Conservation (phyloP, 2,329 filamentous ascomycete species). For the Fusarium sp. region DNA sequence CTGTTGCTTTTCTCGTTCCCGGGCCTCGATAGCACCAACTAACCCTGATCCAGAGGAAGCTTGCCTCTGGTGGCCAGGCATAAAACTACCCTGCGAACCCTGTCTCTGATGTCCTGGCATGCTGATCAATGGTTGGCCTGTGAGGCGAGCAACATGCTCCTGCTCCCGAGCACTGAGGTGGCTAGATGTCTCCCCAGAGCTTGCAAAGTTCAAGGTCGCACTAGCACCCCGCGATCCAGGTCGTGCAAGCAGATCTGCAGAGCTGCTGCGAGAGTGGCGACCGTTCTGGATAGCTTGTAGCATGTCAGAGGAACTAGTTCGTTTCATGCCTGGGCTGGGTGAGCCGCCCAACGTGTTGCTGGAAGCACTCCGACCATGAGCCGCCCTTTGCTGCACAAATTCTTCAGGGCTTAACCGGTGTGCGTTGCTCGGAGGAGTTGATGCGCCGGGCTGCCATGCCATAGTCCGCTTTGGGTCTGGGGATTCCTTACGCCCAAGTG, state of each 20-base stretch:
- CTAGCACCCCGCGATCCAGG: slow-evolving; percentile 68
- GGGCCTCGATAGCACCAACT: slow-evolving; percentile 79
- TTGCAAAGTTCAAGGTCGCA: slow-evolving; percentile 58
- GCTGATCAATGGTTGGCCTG: slow-evolving; percentile 77
- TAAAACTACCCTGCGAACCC: slow-evolving; percentile 60
- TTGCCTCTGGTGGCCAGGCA: slow-evolving; percentile 63
- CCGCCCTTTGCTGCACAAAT: slow-evolving; percentile 80
- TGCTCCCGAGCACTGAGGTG: slow-evolving; percentile 87
- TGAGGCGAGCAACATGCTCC: slow-evolving; percentile 85
- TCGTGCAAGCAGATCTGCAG: slow-evolving; percentile 57
- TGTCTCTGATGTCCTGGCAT: slow-evolving; percentile 64
- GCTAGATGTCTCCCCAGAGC: slow-evolving; percentile 50
- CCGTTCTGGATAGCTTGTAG: slow-evolving; percentile 20
- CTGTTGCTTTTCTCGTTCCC: slow-evolving; percentile 79
- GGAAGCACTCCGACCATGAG: slow-evolving; percentile 68
- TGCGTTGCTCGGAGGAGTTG: slow-evolving; percentile 55
- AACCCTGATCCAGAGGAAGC: slow-evolving; percentile 66
- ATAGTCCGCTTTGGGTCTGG: slow-evolving; percentile 70
- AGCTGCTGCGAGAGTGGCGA: slow-evolving; percentile 53
- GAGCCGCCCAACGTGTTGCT: slow-evolving; percentile 52
- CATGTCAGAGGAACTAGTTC: slow-evolving; percentile 53
- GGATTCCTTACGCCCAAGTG: slow-evolving; percentile 57
- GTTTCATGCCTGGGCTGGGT: slow-evolving; percentile 47
- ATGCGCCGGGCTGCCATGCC: slow-evolving; percentile 79
- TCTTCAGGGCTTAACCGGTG: slow-evolving; percentile 78